Base-by-base conservation (phyloP, 768 basidiomycete species). In the Imleria badia region DNA sequence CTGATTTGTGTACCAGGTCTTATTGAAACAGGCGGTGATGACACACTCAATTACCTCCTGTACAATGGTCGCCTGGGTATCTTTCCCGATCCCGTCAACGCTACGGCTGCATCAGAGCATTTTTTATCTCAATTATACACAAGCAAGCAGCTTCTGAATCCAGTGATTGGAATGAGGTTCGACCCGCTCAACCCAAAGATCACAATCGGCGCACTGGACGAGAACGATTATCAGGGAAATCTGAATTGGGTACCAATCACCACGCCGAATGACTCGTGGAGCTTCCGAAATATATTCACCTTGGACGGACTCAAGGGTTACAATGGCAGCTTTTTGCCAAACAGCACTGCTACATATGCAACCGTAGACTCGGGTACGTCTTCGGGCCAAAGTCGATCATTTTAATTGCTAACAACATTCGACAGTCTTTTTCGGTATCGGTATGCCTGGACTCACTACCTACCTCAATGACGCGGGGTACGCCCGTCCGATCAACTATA, bases 161-260 rank as follows among this genome's bases (percentile, higher is more conserved):
- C 57, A 12, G 66, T 65, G 15, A 46, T 69, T 19, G 63, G 53
- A 22, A 56, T 67, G 41, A 53, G 48, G 23, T 54, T 67, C 15
- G 66, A 69, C 40, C 67, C 59, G 1, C 14, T 31, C 14, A 47
- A 67, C 22, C 67, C 65, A 6, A 69, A 61, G 30, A 55, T 67
- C 19, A 66, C 65, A 5, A 66, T 67, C n/a, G 66, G 67, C 5
- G 62, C 52, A 6, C 45, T 67, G 41, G 65, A 69, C 34, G 47
- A 54, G 26, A 58, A 42, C 7, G 64, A 66, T 50, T 61, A 55
- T 38, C 48, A 64, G 17, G 68, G 62, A 22, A 51, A 51, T 1
- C 5, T 67, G 17, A 62, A 67, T 34, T 62, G 66, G 53, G 60
- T 67, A 6, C 56, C 53, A 6, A 47, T 68, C 26, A 48, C 8